Conservation (phyloP, 352 stramenopile species). For the Peronospora destructor region DNA sequence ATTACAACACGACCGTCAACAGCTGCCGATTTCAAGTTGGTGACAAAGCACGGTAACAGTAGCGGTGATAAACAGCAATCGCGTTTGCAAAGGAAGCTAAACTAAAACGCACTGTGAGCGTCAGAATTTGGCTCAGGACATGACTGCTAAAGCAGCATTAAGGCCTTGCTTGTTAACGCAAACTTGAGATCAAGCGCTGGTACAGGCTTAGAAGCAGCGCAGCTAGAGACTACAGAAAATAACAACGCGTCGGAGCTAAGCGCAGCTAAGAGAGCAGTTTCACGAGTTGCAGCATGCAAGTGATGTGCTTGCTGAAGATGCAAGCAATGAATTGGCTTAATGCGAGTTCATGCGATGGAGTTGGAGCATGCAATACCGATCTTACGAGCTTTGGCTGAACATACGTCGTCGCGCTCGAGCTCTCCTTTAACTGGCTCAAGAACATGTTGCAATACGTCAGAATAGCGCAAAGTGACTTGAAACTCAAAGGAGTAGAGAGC, state of each 20-base stretch:
- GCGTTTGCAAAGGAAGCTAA: slow-evolving; percentile 17
- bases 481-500: slow-evolving; percentile 12
- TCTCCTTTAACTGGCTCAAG: slow-evolving; percentile 15
- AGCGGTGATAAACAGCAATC: slow-evolving; percentile 30
- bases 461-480: slow-evolving; percentile 14
- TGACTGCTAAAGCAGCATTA: slow-evolving; percentile 26
- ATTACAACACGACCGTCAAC: slow-evolving; percentile 20
- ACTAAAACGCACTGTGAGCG: too few species aligned
- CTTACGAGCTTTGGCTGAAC: slow-evolving; percentile 11
- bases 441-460: slow-evolving; percentile 15
- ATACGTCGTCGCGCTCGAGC: slow-evolving; percentile 14
- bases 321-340: slow-evolving; percentile 7
- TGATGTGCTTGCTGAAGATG: too few species aligned
- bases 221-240: slow-evolving; percentile 40
- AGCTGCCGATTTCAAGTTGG: slow-evolving; percentile 14
- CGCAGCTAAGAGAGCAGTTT: slow-evolving; percentile 28
- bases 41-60: slow-evolving; percentile 14
- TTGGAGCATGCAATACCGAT: slow-evolving; percentile 7
- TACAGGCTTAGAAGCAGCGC: slow-evolving; percentile 30
- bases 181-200: slow-evolving; percentile 37
- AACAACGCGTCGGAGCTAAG: slow-evolving; percentile 33
- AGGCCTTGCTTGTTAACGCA: slow-evolving; percentile 43
- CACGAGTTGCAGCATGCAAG: slow-evolving; percentile 33
- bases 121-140: slow-evolving; percentile 8
- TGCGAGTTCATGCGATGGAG: slow-evolving; percentile 23